phyloP scores from a whole-genome alignment of 441 rosid genomes.

The Croton laevigatus region DNA sequence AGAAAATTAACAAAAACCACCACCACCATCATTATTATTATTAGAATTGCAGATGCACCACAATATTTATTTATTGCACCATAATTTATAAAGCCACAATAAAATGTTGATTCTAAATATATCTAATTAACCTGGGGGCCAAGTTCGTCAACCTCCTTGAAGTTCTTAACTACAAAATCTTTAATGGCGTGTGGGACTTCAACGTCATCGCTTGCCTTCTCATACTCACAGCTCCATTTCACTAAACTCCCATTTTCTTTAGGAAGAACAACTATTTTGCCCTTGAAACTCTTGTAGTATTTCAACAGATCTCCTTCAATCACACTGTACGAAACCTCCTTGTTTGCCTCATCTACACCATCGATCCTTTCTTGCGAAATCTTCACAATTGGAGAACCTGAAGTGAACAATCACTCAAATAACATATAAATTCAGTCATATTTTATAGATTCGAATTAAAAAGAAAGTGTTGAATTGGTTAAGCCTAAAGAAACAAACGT shows the following conservation, averaged over 20 bases:
- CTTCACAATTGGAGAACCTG: conserved; percentile 69
- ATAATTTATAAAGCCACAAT: background rate
- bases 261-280: conserved; percentile 44
- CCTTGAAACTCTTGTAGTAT: conserved; percentile 69
- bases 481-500: background rate
- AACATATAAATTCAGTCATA: background rate
- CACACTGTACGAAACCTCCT: conserved; percentile 47
- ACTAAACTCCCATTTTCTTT: conserved; percentile 60
- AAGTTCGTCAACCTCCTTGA: conserved; percentile 66
- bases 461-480: background rate
- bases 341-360: conserved; percentile 55
- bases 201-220: conserved; percentile 62
- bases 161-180: conserved; percentile 79
- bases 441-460: no score
- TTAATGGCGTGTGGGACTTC: conserved; percentile 65
- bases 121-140: conserved; percentile 18
- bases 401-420: background rate
- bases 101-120: background rate
- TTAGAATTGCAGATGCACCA: background rate
- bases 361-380: conserved; percentile 71
- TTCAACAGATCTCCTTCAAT: conserved; percentile 73
- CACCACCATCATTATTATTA: background rate
- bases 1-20: background rate
- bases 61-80: conserved; percentile 22
- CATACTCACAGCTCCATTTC: conserved; percentile 74